These are phyloP conservation scores for Claviceps cyperi DNA, from an alignment of 2,329 filamentous ascomycete genomes.

Conservation along the genomic window DNA sequence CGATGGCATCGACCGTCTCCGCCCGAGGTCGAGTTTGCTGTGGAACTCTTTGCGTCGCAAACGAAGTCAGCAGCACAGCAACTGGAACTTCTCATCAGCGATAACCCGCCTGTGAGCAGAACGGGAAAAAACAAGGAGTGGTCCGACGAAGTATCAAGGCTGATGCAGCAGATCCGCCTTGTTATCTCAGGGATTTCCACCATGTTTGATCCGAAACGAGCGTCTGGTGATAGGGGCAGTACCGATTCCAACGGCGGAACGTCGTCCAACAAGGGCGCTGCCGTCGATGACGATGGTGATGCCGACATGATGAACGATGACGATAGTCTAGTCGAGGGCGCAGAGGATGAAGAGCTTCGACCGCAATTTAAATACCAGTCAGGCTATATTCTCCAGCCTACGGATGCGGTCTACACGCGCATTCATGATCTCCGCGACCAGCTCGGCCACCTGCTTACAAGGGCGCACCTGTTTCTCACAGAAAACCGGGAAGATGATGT, in stretches of 20 bases:
- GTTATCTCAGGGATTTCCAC: conserved; percentile 80
- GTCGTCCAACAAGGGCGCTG: background rate
- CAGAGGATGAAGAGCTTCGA: conserved; percentile 68
- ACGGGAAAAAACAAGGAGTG: conserved; percentile 96
- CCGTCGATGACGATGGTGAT: conserved; percentile 43
- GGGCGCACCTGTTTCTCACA: conserved; percentile 71
- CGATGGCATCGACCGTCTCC: conserved; percentile 78
- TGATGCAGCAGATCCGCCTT: conserved; percentile 76
- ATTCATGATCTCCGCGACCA: conserved; percentile 72
- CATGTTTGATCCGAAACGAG: conserved; percentile 69
- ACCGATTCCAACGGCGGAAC: conserved; percentile 25
- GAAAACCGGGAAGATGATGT: conserved; percentile 89
- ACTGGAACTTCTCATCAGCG: conserved; percentile 65
- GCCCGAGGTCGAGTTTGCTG: conserved; percentile 75
- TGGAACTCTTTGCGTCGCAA: conserved; percentile 78
- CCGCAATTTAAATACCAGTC: conserved; percentile 80
- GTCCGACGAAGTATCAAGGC: conserved; percentile 90
- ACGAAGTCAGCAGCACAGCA: conserved; percentile 61
- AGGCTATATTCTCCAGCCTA: conserved; percentile 58
- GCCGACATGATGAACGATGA: conserved; percentile 30
- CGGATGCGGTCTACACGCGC: conserved; percentile 47
- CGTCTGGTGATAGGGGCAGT: conserved; percentile 38
- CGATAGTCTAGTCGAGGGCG: conserved; percentile 45
- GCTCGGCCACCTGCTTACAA: conserved; percentile 66
- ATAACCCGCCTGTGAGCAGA: conserved; percentile 67